phyloP scores from a whole-genome alignment of 2,329 filamentous ascomycete genomes.

The Alternaria rosae region DNA sequence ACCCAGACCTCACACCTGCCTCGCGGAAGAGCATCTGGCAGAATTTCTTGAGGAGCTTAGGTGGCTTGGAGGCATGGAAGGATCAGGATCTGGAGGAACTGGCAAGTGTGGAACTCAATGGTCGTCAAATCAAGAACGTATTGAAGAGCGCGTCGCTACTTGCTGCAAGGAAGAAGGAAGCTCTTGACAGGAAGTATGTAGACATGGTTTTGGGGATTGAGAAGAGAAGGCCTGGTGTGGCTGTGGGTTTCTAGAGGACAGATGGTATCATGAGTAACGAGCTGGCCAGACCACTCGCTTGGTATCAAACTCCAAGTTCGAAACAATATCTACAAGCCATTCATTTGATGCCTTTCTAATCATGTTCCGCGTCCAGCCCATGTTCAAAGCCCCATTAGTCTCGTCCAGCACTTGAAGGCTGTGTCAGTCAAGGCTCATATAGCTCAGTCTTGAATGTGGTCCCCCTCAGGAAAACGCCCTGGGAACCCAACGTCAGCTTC shows the following conservation, averaged over 20 bases:
- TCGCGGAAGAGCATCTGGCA: slow-evolving; percentile 36
- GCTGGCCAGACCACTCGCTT: no score
- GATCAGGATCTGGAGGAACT: slow-evolving; percentile 49
- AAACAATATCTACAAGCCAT: background rate
- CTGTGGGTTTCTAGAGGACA: background rate
- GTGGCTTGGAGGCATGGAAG: slow-evolving; percentile 16
- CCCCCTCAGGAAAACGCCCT: background rate
- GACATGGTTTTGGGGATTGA: slow-evolving; percentile 43
- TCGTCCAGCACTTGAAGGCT: background rate
- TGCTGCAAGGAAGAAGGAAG: slow-evolving; percentile 29
- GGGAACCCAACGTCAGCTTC: background rate
- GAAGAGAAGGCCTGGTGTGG: slow-evolving; percentile 18
- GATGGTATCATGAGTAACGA: background rate
- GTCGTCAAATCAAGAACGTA: slow-evolving; percentile 60
- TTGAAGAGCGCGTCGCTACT: slow-evolving; percentile 37
- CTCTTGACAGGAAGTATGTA: slow-evolving; percentile 25
- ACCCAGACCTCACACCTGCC: slow-evolving; percentile 27
- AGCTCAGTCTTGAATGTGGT: background rate
- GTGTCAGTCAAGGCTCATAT: background rate
- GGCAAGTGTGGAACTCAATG: slow-evolving; percentile 54
- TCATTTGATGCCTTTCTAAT: no score
- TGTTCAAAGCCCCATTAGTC: no score
- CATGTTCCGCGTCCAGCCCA: no score
- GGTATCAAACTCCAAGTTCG: no score
- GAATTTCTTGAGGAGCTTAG: slow-evolving; percentile 29